A percentile compares a stretch with the other conserved stretches of the same genome.
Evolutionary conservation across 805 yeast species (phyloP).

Genomic region (Saccharomyces jurei): DNA sequence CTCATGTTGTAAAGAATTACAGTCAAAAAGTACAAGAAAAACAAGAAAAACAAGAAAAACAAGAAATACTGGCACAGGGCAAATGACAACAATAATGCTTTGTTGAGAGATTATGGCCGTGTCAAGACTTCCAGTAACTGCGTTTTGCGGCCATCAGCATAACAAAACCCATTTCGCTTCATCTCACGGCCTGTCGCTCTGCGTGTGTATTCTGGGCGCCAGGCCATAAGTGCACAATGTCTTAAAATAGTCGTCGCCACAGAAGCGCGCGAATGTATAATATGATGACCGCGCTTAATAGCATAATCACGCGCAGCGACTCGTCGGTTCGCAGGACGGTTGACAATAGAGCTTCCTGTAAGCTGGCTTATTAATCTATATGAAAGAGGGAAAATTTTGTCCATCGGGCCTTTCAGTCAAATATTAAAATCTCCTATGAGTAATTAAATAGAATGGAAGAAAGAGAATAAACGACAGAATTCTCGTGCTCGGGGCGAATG

Average conservation of each 20-base stretch:
- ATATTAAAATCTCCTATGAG: neutral
- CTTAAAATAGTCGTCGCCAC: neutral
- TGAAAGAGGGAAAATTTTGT: neutral
- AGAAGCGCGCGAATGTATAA: neutral
- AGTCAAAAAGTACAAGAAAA: slow-evolving; percentile 47
- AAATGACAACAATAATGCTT: slow-evolving; percentile 21
- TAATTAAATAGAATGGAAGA: neutral
- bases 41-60: slow-evolving; percentile 47
- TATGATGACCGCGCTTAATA: too few relatives aligned
- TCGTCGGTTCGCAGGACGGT: neutral
- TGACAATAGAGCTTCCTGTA: neutral
- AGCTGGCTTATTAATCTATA: neutral
- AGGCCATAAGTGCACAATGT: neutral
- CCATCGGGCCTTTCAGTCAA: neutral
- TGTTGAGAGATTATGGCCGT: slow-evolving; percentile 24
- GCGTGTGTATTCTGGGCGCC: neutral
- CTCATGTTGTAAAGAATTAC: slow-evolving; percentile 47
- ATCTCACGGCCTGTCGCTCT: neutral
- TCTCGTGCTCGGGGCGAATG: too few relatives aligned
- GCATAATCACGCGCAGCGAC: neutral
- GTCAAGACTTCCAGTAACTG: slow-evolving; percentile 12
- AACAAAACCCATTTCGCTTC: neutral
- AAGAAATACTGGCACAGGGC: slow-evolving; percentile 36
- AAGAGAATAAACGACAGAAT: neutral
- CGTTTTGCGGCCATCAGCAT: neutral